phyloP scores from a whole-genome alignment of 2,329 filamentous ascomycete species.

The Colletotrichum sojae region DNA sequence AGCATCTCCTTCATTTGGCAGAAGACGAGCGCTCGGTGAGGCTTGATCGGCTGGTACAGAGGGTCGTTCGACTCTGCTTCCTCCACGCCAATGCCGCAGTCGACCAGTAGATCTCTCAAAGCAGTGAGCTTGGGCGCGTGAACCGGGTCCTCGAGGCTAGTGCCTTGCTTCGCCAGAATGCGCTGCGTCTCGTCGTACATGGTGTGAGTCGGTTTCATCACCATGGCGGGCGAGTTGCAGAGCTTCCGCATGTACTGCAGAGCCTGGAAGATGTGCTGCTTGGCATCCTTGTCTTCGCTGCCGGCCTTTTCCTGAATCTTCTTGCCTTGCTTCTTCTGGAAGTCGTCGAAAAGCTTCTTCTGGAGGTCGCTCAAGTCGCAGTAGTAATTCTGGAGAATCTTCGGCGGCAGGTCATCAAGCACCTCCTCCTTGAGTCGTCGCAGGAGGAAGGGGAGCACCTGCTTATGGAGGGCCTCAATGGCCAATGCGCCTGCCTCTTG shows the following conservation, averaged over 20 bases:
- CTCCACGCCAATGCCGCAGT: slow-evolving; percentile 93
- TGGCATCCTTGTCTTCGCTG: slow-evolving; percentile 89
- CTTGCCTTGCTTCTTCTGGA: slow-evolving; percentile 93
- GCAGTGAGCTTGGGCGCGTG: slow-evolving; percentile 96
- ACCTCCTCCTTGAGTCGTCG: slow-evolving; percentile 98
- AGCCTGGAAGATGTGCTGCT: slow-evolving; percentile 99
- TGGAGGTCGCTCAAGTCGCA: slow-evolving; percentile 97
- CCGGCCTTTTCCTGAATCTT: slow-evolving; percentile 87
- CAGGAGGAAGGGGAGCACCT: slow-evolving; percentile 95
- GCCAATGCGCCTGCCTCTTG: slow-evolving; percentile 96
- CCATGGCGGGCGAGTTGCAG: slow-evolving; percentile 96
- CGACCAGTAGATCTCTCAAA: slow-evolving; percentile 92
- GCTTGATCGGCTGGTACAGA: slow-evolving; percentile 87
- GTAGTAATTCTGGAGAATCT: slow-evolving; percentile 99
- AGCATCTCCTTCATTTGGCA: slow-evolving; percentile 99
- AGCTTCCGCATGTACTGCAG: slow-evolving; percentile 99
- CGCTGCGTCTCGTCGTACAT: slow-evolving; percentile 91
- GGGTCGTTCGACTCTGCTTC: slow-evolving; percentile 72
- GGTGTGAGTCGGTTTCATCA: slow-evolving; percentile 94
- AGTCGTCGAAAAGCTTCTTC: slow-evolving; percentile 95
- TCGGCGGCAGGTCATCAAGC: slow-evolving; percentile 93
- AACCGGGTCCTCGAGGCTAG: slow-evolving; percentile 84
- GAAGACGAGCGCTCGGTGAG: slow-evolving; percentile 95
- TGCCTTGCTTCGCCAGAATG: slow-evolving; percentile 83
- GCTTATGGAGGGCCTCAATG: slow-evolving; percentile 98